Percentiles rank a stretch among this genome's conserved stretches.
Conservation (phyloP, 306 rosid genomes). For the Acacia confusa region DNA sequence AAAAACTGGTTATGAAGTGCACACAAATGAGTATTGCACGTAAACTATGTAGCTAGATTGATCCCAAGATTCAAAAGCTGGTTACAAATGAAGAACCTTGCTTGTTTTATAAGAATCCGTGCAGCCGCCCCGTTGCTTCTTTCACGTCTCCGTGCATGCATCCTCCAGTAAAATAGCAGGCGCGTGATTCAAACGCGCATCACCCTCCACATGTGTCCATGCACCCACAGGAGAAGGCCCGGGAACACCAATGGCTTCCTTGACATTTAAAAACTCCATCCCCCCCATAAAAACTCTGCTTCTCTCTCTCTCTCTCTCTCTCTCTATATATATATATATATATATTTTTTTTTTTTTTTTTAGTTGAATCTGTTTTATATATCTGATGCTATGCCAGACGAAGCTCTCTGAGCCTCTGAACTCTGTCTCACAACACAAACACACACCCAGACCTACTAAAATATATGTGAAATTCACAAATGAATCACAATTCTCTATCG, state of each 20-base stretch:
- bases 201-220: constrained; percentile 9
- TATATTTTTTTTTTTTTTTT: not conserved
- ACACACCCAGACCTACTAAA: not conserved
- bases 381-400: constrained; percentile 30
- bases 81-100: not conserved
- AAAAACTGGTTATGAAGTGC: not conserved
- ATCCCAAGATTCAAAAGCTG: not conserved
- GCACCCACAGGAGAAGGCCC: constrained; percentile 34
- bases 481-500: constrained; percentile 48
- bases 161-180: not conserved
- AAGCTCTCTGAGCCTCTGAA: constrained; percentile 48
- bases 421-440: constrained; percentile 22
- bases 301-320: constrained; percentile 38
- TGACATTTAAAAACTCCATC: constrained; percentile 33
- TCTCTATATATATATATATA: not conserved
- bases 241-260: constrained; percentile 48
- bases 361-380: constrained; percentile 24
- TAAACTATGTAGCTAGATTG: not conserved
- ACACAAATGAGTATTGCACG: not conserved
- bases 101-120: not conserved
- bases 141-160: constrained; percentile 18
- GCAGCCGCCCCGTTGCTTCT: constrained; percentile 14
- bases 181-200: constrained; percentile 37
- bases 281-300: not conserved
- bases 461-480: not conserved